These are phyloP conservation scores for Pichia sporocuriosa DNA, from an alignment of 805 yeast species.

Conservation along the genomic window DNA sequence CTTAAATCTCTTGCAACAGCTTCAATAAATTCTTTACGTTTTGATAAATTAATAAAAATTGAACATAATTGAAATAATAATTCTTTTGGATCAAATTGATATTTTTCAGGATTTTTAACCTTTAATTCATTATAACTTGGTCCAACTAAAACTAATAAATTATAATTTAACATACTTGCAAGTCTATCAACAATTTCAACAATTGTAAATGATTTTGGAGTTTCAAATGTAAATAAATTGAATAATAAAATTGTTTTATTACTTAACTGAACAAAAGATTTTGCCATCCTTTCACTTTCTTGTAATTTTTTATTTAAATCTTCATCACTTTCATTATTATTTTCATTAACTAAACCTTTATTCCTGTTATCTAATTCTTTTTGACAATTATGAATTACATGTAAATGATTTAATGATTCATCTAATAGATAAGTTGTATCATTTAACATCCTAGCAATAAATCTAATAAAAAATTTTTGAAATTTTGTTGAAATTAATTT, in stretches of 20 bases:
- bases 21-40: constrained; percentile 55
- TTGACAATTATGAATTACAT: constrained; percentile 71
- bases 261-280: constrained; percentile 73
- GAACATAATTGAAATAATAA: constrained; percentile 64
- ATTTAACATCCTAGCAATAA: constrained; percentile 90
- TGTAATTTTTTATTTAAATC: constrained; percentile 53
- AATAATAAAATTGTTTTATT: constrained; percentile 77
- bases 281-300: constrained; percentile 68
- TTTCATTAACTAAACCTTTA: constrained; percentile 30
- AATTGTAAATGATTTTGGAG: constrained; percentile 78
- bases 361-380: constrained; percentile 50
- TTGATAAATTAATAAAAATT: constrained; percentile 66
- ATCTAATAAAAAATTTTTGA: constrained; percentile 81
- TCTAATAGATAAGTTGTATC: constrained; percentile 89
- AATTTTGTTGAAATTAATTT: constrained; percentile 57
- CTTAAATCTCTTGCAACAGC: constrained; percentile 92
- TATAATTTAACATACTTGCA: constrained; percentile 94
- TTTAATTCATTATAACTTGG: constrained; percentile 87
- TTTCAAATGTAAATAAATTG: constrained; percentile 74
- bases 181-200: constrained; percentile 89
- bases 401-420: constrained; percentile 77
- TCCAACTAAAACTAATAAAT: constrained; percentile 87
- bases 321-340: constrained; percentile 48
- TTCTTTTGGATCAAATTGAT: constrained; percentile 73
- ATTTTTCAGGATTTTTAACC: constrained; percentile 76